phyloP scores from a whole-genome alignment of 805 yeast species.

The Kluyveromyces aestuarii region DNA sequence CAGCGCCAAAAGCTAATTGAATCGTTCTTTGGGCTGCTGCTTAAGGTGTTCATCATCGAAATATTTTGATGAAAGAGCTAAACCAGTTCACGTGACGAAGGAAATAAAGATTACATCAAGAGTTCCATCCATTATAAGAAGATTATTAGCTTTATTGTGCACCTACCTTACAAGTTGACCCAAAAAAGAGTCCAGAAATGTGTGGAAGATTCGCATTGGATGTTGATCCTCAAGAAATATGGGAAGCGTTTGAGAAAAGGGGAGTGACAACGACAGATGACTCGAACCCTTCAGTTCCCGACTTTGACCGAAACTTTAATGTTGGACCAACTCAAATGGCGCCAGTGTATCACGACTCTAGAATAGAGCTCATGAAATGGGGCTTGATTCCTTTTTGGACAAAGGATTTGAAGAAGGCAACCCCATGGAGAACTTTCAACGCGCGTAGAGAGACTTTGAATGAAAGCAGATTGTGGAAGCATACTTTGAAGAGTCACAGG shows the following conservation, averaged over 20 bases:
- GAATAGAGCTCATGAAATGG: conserved; percentile 59
- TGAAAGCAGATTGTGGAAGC: conserved; percentile 48
- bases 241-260: conserved; percentile 7
- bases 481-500: conserved; percentile 38
- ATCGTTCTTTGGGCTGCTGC: no score
- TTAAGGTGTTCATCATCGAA: no score
- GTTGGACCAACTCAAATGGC: conserved; percentile 51
- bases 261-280: conserved; percentile 13
- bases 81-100: no score
- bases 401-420: conserved; percentile 27
- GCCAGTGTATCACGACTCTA: conserved; percentile 30
- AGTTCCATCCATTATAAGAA: no score
- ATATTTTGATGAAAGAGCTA: no score
- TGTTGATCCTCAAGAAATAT: conserved; percentile 17
- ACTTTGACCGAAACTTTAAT: conserved; percentile 36
- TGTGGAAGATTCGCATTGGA: conserved; percentile 55
- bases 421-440: conserved; percentile 51
- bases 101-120: no score
- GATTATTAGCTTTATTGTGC: no score
- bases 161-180: no score
- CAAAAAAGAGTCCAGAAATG: conserved; percentile 29
- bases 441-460: conserved; percentile 61
- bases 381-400: conserved; percentile 71
- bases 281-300: conserved; percentile 11
- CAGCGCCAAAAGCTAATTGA: no score